A percentile compares a stretch with the other conserved stretches of the same genome.
These are phyloP conservation scores for Ulota crispa DNA, from an alignment of 225 moss, liverwort and hornwort genomes.

Conservation along the genomic window DNA sequence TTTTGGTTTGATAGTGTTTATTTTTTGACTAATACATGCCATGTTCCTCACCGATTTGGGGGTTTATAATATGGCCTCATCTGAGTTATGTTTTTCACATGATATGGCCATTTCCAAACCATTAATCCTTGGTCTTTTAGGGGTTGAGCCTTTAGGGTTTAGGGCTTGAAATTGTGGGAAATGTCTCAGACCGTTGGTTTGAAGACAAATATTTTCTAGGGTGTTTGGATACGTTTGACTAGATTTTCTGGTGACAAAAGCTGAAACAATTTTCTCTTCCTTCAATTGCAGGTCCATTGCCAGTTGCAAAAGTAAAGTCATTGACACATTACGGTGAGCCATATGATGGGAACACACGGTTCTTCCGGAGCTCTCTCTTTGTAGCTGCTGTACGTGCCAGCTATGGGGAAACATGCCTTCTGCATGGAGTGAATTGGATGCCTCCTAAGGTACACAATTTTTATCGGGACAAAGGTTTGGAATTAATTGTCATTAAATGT, in stretches of 20 bases:
- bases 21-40: neutral
- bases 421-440: slow-evolving; percentile 89
- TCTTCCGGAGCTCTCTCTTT: slow-evolving; percentile 87
- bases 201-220: neutral
- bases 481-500: neutral
- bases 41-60: neutral
- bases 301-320: slow-evolving; percentile 73
- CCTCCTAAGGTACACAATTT: slow-evolving; percentile 68
- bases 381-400: slow-evolving; percentile 90
- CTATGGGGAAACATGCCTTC: slow-evolving; percentile 81
- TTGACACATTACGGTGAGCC: slow-evolving; percentile 91
- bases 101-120: neutral
- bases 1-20: neutral
- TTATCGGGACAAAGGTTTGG: neutral
- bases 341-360: slow-evolving; percentile 88
- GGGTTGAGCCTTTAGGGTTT: neutral
- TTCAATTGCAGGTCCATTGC: slow-evolving; percentile 48
- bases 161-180: neutral
- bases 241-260: neutral
- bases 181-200: neutral
- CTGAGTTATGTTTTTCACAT: neutral
- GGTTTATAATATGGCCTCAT: neutral
- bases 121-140: neutral
- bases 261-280: slow-evolving; percentile 1
- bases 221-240: neutral